phyloP scores from a whole-genome alignment of 352 stramenopile genomes.

The Halophytophthora batemanensis region DNA sequence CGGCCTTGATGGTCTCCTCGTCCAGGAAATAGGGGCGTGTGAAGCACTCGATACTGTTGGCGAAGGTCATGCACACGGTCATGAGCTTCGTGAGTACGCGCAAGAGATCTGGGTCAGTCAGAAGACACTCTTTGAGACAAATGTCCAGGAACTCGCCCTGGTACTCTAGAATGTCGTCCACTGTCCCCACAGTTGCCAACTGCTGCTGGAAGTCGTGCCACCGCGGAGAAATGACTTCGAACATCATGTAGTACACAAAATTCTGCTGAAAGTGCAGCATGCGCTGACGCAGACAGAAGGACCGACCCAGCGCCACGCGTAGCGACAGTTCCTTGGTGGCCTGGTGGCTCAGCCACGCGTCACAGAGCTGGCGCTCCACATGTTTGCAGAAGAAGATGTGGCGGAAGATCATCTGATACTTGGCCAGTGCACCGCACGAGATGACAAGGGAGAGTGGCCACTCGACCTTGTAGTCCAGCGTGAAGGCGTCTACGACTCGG shows the following conservation, averaged over 20 bases:
- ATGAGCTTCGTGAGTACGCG: slow-evolving; percentile 94
- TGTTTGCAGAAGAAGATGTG: slow-evolving; percentile 99
- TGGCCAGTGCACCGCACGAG: slow-evolving; percentile 90
- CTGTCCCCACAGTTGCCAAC: slow-evolving; percentile 71
- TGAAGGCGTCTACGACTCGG: slow-evolving; percentile 95
- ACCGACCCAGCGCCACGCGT: slow-evolving; percentile 84
- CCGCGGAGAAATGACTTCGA: slow-evolving; percentile 94
- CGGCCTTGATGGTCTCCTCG: slow-evolving; percentile 83
- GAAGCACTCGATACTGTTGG: slow-evolving; percentile 93
- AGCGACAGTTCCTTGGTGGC: slow-evolving; percentile 89
- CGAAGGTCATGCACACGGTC: slow-evolving; percentile 95
- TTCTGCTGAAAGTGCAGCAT: slow-evolving; percentile 99
- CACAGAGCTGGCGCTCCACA: slow-evolving; percentile 95
- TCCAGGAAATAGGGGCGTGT: slow-evolving; percentile 78
- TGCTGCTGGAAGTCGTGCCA: slow-evolving; percentile 90
- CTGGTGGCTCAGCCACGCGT: slow-evolving; percentile 96
- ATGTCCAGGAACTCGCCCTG: slow-evolving; percentile 96
- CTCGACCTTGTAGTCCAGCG: slow-evolving; percentile 95
- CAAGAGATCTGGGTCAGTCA: slow-evolving; percentile 95
- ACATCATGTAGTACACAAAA: slow-evolving; percentile 98
- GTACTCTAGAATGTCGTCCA: slow-evolving; percentile 94
- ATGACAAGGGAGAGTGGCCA: slow-evolving; percentile 98
- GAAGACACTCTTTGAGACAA: slow-evolving; percentile 96
- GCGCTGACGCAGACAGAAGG: slow-evolving; percentile 94
- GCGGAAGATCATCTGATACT: slow-evolving; percentile 99